Evolutionary conservation across 495 filamentous ascomycete species (phyloP), one percentile per base, ranked within the genome.

Genomic region (Aspergillus haitiensis): DNA sequence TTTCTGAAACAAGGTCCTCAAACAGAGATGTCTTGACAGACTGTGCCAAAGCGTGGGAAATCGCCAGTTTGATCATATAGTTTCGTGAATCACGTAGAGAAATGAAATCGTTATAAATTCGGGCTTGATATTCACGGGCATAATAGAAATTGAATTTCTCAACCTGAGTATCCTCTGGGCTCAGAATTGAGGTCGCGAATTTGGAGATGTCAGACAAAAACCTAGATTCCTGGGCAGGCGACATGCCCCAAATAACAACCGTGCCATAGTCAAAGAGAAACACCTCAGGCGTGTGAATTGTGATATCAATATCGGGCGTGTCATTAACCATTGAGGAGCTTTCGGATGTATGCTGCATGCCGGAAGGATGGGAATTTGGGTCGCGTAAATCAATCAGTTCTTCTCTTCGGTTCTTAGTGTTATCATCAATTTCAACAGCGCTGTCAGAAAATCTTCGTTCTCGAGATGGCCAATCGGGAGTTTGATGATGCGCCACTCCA

Each of bases 161-260:
- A 35, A 93, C 89, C 74, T 98, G 93, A 13, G 96, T 84, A 62
- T 97, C 91, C 70, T 94, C 92, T 3, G 85, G 84, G 12, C 83
- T 84, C 51, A 98, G 78, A 69, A 96, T 97, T 64, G 97, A 93
- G 21, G 81, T 80, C 67, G 97, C 95, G 68, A 98, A 98, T 68
- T 93, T 96, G n/a, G 90, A 86, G 52, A 98, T 88, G 64, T 98
- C 94, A 58, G 92, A 93, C 6, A 98, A 77, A 67, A 98, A 96
- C 27, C 88, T 82, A 48, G 88, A 84, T 72, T 98, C 94, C 61
- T 98, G 86, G 7, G 83, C 78, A 7, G 88, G 73, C 1, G 90
- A 86, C 93, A 98, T 96, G 59, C 94, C 94, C 94, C 94, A 98
- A 70, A 98, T 93, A n/a, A 98, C 94, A n/a, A 97, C 90, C n/a